phyloP scores from a whole-genome alignment of 2,329 filamentous ascomycete genomes.

The Epichloe sp. region DNA sequence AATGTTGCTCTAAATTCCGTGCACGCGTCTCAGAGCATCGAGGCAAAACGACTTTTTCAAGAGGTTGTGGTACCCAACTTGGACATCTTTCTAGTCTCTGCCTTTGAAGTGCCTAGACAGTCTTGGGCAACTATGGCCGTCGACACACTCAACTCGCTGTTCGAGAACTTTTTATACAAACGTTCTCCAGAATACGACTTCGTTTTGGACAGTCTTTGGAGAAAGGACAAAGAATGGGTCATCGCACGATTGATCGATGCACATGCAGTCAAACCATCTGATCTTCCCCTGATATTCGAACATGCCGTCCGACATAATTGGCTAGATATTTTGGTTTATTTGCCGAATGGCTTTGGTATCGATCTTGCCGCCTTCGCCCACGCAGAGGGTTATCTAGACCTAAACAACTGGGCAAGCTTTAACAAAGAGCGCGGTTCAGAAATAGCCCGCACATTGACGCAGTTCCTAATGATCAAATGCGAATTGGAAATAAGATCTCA shows the following conservation, averaged over 20 bases:
- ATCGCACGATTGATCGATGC: constrained; percentile 68
- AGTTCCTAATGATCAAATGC: constrained; percentile 76
- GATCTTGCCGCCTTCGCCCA: constrained; percentile 81
- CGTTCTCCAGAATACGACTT: constrained; percentile 69
- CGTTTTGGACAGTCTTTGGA: constrained; percentile 83
- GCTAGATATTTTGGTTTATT: constrained; percentile 67
- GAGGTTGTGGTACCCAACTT: constrained; percentile 59
- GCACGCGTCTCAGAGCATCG: constrained; percentile 46
- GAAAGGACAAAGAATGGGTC: constrained; percentile 80
- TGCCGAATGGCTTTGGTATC: constrained; percentile 72
- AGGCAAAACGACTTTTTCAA: constrained; percentile 53
- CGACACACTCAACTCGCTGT: constrained; percentile 63
- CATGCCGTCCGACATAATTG: constrained; percentile 72
- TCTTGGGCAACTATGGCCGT: constrained; percentile 64
- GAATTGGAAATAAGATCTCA: constrained; percentile 67
- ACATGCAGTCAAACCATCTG: constrained; percentile 57
- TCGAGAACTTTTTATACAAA: constrained; percentile 73
- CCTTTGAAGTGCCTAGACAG: constrained; percentile 57
- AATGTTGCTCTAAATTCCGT: constrained; percentile 49
- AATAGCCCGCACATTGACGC: constrained; percentile 58
- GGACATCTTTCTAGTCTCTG: constrained; percentile 66
- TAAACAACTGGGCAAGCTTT: constrained; percentile 67
- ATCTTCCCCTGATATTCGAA: constrained; percentile 30
- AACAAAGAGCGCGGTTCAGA: constrained; percentile 53
- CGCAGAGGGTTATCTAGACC: constrained; percentile 64